Evolutionary conservation across 441 rosid species (phyloP).

Genomic region (Adansonia gregorii): DNA sequence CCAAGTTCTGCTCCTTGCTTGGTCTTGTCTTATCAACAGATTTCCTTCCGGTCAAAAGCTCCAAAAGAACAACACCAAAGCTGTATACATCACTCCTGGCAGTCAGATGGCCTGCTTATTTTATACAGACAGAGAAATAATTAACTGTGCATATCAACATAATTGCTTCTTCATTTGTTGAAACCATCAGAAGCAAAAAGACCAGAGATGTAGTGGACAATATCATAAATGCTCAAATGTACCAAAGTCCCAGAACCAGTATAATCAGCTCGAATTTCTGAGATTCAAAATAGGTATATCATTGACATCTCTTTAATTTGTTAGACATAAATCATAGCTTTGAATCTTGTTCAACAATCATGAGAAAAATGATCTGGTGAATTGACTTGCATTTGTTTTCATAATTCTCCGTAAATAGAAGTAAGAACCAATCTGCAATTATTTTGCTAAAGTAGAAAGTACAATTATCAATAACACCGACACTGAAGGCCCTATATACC

Average conservation of each 20-base stretch:
- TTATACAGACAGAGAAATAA: conserved; percentile 27
- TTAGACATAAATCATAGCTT: background rate
- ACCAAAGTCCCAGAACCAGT: background rate
- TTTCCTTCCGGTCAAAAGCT: conserved; percentile 89
- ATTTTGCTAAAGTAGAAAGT: no score
- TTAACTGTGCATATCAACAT: background rate
- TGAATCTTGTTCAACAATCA: background rate
- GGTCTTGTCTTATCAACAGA: conserved; percentile 96
- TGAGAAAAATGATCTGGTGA: background rate
- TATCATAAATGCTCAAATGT: background rate
- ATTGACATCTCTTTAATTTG: conserved; percentile 3
- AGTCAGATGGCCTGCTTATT: conserved; percentile 84
- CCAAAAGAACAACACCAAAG: conserved; percentile 95
- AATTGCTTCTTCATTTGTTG: background rate
- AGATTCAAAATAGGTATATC: background rate
- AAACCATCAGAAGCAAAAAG: conserved; percentile 16
- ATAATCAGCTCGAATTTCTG: background rate
- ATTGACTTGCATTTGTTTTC: background rate
- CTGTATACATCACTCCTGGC: conserved; percentile 95
- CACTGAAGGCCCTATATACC: conserved; percentile 7
- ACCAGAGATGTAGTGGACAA: background rate
- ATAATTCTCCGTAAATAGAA: background rate
- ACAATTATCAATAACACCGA: background rate
- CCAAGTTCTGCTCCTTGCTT: conserved; percentile 94
- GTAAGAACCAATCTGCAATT: no score